Evolutionary conservation across 768 basidiomycete genomes (phyloP), one percentile per base, ranked within the genome.

Genomic region (Lyophyllum shimeji): DNA sequence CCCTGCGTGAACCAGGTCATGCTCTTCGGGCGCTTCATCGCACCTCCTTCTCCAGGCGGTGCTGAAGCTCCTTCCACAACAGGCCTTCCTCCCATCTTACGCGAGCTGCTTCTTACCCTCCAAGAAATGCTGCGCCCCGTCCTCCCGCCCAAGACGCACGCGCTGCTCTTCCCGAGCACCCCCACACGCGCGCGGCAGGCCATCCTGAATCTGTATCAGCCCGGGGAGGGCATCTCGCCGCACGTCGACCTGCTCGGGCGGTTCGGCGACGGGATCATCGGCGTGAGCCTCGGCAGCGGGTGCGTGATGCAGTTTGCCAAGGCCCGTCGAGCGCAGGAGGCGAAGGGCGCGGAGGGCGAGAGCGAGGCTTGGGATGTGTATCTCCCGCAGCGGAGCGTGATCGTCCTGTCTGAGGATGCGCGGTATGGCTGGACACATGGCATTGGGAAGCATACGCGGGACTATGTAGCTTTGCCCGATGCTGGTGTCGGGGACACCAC

Each of bases 381-480:
- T 68, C 79, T 98, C 17, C 88, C 91, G 0, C 82, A 84, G 52
- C 72, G 90, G 47, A 90, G 87, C 56, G 73, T 96, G 20, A 75
- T 95, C 55, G 84, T 94, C 46, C 75, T 98, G 57, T 83, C 85
- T 3, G 85, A 84, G 31, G 87, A 89, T 31, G 92, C 95, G 13
- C 82, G 95, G 37, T 97, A 92, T 69, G 69, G 73, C 2, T 98
- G 93, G 92, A 84, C 83, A 8, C 95, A 98, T 70, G 95, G 90
- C 4, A 98, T 98, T 54, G 81, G 84, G 29, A 78, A 78, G 51
- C 72, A 81, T 50, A 72, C 62, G 34, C 75, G 77, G 37, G 93
- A 95, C 66, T 71, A 77, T 52, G 87, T 95, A 17, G 71, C 76
- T 65, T 52, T 55, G 44, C 58, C 63, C 21, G 57, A 55, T 33